These are phyloP conservation scores for Agastache rugosa DNA, from an alignment of 257 asterid genomes.

Conservation along the genomic window DNA sequence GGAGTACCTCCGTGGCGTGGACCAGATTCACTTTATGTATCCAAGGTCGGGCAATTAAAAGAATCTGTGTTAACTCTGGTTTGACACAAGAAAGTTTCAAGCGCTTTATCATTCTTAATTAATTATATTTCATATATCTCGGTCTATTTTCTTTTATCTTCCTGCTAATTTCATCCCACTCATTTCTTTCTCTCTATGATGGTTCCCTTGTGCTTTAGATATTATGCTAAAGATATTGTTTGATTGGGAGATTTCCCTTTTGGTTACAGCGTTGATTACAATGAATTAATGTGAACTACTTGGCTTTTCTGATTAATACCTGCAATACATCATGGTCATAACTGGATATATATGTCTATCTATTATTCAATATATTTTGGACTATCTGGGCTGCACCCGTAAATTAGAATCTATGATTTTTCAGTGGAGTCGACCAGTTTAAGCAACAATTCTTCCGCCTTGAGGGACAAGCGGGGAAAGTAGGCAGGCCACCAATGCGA, in stretches of 20 bases:
- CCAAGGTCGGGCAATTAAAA: constrained; percentile 80
- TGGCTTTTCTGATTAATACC: not conserved
- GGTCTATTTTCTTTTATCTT: not conserved
- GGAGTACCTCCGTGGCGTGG: constrained; percentile 89
- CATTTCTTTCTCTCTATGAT: not conserved
- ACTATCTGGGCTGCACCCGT: constrained; percentile 3
- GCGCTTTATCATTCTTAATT: not conserved
- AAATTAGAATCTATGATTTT: constrained; percentile 28
- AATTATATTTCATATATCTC: not conserved
- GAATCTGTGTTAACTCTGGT: constrained; percentile 34
- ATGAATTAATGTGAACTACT: too few relatives aligned
- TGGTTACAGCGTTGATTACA: not conserved
- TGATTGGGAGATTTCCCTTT: not conserved
- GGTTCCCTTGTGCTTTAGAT: not conserved
- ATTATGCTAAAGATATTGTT: not conserved
- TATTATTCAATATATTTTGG: not conserved
- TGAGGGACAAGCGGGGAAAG: constrained; percentile 75
- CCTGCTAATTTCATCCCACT: constrained; percentile 3
- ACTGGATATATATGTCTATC: not conserved
- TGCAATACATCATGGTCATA: not conserved
- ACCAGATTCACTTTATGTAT: constrained; percentile 93
- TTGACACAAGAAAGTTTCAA: constrained; percentile 19
- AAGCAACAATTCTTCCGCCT: constrained; percentile 88
- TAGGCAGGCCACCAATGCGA: constrained; percentile 60
- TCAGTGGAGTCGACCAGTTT: constrained; percentile 88